phyloP scores from a whole-genome alignment of 345 rosid species.

The Barbarea vulgaris region DNA sequence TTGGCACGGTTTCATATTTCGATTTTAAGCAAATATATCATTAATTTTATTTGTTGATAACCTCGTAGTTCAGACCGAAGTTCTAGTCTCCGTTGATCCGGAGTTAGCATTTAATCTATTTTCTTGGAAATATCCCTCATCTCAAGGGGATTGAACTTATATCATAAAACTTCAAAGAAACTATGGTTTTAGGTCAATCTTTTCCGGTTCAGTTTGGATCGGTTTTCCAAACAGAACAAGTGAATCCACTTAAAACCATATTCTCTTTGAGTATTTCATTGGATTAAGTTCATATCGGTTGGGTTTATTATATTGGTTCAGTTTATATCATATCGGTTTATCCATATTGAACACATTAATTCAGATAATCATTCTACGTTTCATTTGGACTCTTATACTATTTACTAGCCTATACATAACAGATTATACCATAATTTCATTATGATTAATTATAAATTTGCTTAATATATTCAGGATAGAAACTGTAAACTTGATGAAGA shows the following conservation, averaged over 20 bases:
- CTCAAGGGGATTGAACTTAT: too few relatives aligned
- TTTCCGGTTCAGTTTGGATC: background rate
- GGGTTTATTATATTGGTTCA: too few relatives aligned
- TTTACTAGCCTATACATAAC: background rate
- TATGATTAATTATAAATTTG: background rate
- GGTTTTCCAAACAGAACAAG: too few relatives aligned
- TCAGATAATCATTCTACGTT: background rate
- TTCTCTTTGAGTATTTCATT: background rate
- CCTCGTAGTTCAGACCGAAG: too few relatives aligned
- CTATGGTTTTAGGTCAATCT: background rate
- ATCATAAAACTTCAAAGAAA: too few relatives aligned
- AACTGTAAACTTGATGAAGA: slow-evolving; percentile 57
- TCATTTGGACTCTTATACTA: background rate
- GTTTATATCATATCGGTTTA: background rate
- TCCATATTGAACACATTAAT: too few relatives aligned
- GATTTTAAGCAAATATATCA: too few relatives aligned
- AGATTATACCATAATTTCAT: background rate
- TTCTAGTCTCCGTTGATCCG: too few relatives aligned
- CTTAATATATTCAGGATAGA: slow-evolving; percentile 55
- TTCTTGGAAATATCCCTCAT: too few relatives aligned
- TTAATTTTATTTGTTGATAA: too few relatives aligned
- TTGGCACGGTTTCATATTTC: background rate
- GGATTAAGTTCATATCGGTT: background rate
- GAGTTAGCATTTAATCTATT: too few relatives aligned
- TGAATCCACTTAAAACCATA: too few relatives aligned